Evolutionary conservation across 108 stramenopile genomes (phyloP).

Genomic region (Conticribra weissflogii): DNA sequence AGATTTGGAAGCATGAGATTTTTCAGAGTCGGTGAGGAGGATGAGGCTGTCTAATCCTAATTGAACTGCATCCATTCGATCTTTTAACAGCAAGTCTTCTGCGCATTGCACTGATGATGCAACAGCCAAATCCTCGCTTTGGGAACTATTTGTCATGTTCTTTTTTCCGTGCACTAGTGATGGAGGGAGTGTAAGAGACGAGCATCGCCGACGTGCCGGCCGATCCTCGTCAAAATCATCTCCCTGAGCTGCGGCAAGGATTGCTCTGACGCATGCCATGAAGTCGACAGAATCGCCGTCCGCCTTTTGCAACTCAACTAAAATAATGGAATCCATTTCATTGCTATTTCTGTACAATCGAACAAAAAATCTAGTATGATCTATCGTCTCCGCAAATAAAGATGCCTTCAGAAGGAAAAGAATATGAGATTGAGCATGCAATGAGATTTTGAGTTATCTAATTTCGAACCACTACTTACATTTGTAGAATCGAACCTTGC

Average conservation of each 20-base stretch:
- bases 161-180: constrained; percentile 2
- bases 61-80: constrained; percentile 60
- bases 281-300: constrained; percentile 26
- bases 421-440: too few relatives aligned
- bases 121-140: not conserved
- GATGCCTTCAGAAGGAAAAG: too few relatives aligned
- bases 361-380: constrained; percentile 34
- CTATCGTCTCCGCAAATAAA: constrained; percentile 28
- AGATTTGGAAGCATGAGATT: constrained; percentile 22
- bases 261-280: constrained; percentile 20
- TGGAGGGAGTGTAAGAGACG: constrained; percentile 24
- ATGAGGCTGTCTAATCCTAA: constrained; percentile 72
- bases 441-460: too few relatives aligned
- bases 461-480: constrained; percentile 5
- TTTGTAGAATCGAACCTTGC: constrained; percentile 19
- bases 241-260: constrained; percentile 26
- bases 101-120: constrained; percentile 42
- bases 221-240: constrained; percentile 4
- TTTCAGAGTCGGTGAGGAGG: constrained; percentile 53
- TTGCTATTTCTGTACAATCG: constrained; percentile 19
- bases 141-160: not conserved
- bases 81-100: constrained; percentile 57
- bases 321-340: constrained; percentile 2
- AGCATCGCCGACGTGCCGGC: not conserved
- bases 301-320: constrained; percentile 32